A percentile compares a stretch with the other conserved stretches of the same genome.
Evolutionary conservation across 1,284 basidiomycete genomes (phyloP).

Genomic region (Sanghuangporus sanghuang): DNA sequence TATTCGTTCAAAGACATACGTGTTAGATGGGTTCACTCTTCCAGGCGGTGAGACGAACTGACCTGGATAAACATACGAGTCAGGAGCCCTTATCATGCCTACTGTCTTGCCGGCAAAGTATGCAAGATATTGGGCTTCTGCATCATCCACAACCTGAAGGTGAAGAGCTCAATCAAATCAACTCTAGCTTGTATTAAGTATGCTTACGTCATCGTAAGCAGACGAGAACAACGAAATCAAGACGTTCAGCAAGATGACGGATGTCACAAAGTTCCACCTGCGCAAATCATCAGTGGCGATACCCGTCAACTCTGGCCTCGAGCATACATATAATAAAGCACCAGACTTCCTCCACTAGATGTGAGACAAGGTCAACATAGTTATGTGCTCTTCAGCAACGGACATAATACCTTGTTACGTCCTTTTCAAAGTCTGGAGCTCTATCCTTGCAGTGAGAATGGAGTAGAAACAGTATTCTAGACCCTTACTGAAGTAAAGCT

Average conservation of each 20-base stretch:
- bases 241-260: constrained; percentile 89
- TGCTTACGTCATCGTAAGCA: constrained; percentile 77
- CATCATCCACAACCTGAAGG: constrained; percentile 54
- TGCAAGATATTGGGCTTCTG: constrained; percentile 75
- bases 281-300: neutral
- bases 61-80: constrained; percentile 60
- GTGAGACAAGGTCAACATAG: neutral
- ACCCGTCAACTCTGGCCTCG: neutral
- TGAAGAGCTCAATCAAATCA: neutral
- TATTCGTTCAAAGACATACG: constrained; percentile 20
- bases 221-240: constrained; percentile 93
- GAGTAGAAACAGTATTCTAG: neutral
- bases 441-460: constrained; percentile 31
- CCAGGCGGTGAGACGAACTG: constrained; percentile 41
- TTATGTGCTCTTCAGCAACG: too few relatives aligned
- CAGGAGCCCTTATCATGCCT: constrained; percentile 80
- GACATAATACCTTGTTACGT: constrained; percentile 12
- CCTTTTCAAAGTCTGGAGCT: constrained; percentile 67
- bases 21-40: neutral
- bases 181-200: constrained; percentile 19
- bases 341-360: constrained; percentile 59
- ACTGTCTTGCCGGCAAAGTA: constrained; percentile 88
- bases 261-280: constrained; percentile 83
- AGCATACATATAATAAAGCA: constrained; percentile 67
- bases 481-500: constrained; percentile 68